A percentile compares a stretch with the other conserved stretches of the same genome.
Evolutionary conservation across 2,329 filamentous ascomycete genomes (phyloP).

Genomic region (Calonectria honghensis): DNA sequence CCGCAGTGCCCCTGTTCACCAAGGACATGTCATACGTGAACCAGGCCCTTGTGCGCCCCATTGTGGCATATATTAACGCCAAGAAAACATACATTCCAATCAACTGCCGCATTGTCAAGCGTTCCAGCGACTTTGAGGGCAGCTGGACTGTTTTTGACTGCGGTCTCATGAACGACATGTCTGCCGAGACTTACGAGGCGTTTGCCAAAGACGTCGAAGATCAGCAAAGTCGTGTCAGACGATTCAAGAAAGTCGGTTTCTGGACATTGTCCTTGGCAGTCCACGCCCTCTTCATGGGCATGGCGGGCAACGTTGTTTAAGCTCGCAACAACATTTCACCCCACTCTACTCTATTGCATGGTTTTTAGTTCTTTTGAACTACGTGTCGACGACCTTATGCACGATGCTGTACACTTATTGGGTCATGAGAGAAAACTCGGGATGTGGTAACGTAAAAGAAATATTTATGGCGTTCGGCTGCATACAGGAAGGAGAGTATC

Average conservation of each 20-base stretch:
- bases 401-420: constrained; percentile 44
- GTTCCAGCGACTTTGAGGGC: constrained; percentile 91
- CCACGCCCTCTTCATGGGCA: constrained; percentile 94
- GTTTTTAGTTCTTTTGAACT: constrained; percentile 22
- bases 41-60: constrained; percentile 94
- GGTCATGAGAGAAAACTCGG: constrained; percentile 25
- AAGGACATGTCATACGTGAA: constrained; percentile 96
- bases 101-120: constrained; percentile 94
- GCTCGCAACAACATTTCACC: constrained; percentile 5
- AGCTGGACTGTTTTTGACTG: constrained; percentile 97
- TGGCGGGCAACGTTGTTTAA: constrained; percentile 86
- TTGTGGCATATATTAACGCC: constrained; percentile 98
- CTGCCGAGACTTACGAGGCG: constrained; percentile 94
- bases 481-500: constrained; percentile 21
- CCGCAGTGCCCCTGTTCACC: constrained; percentile 93
- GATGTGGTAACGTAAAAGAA: constrained; percentile 42
- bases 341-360: constrained; percentile 42
- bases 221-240: constrained; percentile 87
- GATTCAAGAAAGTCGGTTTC: constrained; percentile 96
- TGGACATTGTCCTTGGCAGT: constrained; percentile 96
- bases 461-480: constrained; percentile 48
- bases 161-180: constrained; percentile 94
- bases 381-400: constrained; percentile 37
- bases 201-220: constrained; percentile 95
- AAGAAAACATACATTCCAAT: constrained; percentile 97